phyloP scores from a whole-genome alignment of 139 green algal genomes.

The Pleodorina starrii region DNA sequence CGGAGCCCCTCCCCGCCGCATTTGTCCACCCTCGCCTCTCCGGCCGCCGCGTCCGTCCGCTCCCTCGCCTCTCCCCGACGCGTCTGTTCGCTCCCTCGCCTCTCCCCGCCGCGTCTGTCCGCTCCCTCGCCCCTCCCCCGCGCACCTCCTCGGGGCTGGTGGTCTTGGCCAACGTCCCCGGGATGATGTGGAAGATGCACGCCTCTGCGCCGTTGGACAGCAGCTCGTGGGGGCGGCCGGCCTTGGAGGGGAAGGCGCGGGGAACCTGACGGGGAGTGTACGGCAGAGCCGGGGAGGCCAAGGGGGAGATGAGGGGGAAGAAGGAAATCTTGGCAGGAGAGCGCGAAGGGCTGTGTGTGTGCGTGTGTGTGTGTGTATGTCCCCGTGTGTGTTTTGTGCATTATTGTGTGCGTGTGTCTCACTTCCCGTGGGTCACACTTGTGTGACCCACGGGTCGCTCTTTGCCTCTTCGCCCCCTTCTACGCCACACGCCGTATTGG shows the following conservation, averaged over 20 bases:
- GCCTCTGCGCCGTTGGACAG: constrained; percentile 61
- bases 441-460: too few species aligned
- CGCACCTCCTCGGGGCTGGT: constrained; percentile 67
- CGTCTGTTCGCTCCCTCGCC: neutral
- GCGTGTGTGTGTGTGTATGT: constrained; percentile 4
- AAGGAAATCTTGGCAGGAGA: neutral
- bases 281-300: neutral
- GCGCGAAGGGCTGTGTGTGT: too few species aligned
- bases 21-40: too few species aligned
- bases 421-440: too few species aligned
- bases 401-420: too few species aligned
- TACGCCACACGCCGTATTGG: too few species aligned
- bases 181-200: constrained; percentile 69
- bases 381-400: neutral
- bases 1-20: too few species aligned
- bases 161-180: constrained; percentile 69
- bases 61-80: neutral
- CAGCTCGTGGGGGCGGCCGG: constrained; percentile 58
- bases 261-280: constrained; percentile 49
- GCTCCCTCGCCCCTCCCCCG: neutral
- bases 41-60: too few species aligned
- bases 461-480: too few species aligned
- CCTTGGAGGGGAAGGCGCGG: constrained; percentile 45
- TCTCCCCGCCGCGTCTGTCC: neutral
- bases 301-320: neutral